phyloP scores from a whole-genome alignment of 2,329 filamentous ascomycete species.

The Pseudogymnoascus sp. region DNA sequence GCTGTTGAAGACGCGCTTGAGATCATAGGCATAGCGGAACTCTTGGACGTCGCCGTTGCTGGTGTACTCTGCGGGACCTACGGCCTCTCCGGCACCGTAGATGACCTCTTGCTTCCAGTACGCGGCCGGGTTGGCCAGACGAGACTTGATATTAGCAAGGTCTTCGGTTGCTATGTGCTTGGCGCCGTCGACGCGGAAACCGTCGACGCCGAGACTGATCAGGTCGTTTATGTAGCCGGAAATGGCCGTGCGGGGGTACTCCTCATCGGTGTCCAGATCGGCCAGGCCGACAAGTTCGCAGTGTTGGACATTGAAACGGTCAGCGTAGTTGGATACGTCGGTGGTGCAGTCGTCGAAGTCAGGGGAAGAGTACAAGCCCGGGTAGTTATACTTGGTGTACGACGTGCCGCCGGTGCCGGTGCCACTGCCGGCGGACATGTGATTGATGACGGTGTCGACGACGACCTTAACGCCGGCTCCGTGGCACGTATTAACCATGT shows the following conservation, averaged over 20 bases:
- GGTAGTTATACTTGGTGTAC: slow-evolving; percentile 5
- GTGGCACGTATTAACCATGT: neutral
- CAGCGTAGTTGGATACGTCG: neutral
- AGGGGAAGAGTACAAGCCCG: neutral
- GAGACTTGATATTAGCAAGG: slow-evolving; percentile 3
- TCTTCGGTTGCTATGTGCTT: slow-evolving; percentile 1
- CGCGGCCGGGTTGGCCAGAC: neutral
- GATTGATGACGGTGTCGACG: neutral
- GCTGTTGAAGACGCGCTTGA: neutral
- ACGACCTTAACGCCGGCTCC: neutral
- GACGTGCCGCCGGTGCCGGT: neutral
- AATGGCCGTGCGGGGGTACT: neutral
- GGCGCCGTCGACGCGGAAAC: neutral
- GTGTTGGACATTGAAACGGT: neutral
- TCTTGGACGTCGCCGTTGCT: neutral
- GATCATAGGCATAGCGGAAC: neutral
- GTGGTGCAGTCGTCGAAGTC: neutral
- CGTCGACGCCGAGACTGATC: neutral
- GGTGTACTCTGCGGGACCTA: neutral
- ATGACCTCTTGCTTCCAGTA: slow-evolving; percentile 7
- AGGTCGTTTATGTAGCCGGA: neutral
- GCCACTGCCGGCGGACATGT: slow-evolving; percentile 1
- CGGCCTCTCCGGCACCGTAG: neutral
- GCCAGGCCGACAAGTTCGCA: neutral
- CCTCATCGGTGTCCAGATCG: neutral